phyloP scores from a whole-genome alignment of 1,139 yeast species.

The Oligophagozyma castellii region DNA sequence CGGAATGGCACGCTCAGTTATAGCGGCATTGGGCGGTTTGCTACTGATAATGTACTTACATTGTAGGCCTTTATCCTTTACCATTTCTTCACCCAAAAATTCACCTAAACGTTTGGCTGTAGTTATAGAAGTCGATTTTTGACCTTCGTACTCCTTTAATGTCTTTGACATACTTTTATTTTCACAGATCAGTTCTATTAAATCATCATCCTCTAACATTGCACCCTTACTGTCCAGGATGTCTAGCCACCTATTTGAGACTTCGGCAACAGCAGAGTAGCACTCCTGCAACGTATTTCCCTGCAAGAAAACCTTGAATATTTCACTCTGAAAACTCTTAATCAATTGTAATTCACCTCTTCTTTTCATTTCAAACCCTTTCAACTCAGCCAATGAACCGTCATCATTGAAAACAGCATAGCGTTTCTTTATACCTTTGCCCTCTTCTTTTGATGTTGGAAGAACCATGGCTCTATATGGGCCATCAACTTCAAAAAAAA shows the following conservation, averaged over 20 bases:
- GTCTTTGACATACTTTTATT: slow-evolving; percentile 92
- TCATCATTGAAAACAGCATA: slow-evolving; percentile 96
- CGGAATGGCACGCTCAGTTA: slow-evolving; percentile 93
- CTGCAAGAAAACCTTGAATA: slow-evolving; percentile 79
- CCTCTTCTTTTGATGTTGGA: slow-evolving; percentile 96
- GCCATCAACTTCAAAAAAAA: slow-evolving; percentile 97
- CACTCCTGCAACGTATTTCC: slow-evolving; percentile 71
- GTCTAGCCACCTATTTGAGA: slow-evolving; percentile 94
- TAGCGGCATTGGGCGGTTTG: slow-evolving; percentile 75
- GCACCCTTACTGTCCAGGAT: slow-evolving; percentile 79
- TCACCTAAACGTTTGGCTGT: slow-evolving; percentile 91
- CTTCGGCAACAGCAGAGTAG: slow-evolving; percentile 78
- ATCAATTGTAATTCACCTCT: slow-evolving; percentile 92
- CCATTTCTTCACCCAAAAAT: slow-evolving; percentile 95
- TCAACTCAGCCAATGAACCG: slow-evolving; percentile 86
- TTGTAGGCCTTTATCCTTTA: slow-evolving; percentile 89
- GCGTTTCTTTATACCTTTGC: slow-evolving; percentile 88
- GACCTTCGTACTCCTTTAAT: slow-evolving; percentile 75
- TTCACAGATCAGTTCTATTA: slow-evolving; percentile 89
- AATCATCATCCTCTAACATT: slow-evolving; percentile 85
- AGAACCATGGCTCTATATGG: slow-evolving; percentile 96
- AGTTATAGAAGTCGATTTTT: slow-evolving; percentile 89
- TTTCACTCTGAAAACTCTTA: slow-evolving; percentile 89
- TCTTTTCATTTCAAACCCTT: slow-evolving; percentile 93
- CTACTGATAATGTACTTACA: slow-evolving; percentile 88